Conservation (phyloP, 306 rosid genomes). For the Carpinus viminea region DNA sequence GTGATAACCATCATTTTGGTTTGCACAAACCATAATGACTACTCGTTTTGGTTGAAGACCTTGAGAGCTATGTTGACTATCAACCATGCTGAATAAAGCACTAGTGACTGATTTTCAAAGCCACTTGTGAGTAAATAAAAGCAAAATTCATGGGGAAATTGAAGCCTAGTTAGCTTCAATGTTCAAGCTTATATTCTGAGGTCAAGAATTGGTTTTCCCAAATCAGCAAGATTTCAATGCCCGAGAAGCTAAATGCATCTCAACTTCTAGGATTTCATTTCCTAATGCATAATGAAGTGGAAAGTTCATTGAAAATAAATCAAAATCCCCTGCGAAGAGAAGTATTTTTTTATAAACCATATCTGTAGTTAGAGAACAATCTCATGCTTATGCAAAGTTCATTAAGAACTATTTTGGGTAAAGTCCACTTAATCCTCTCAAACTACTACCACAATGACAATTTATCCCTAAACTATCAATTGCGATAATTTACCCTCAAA, state of each 20-base stretch:
- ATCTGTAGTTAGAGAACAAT: not conserved
- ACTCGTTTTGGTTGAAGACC: constrained; percentile 13
- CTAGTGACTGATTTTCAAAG: not conserved
- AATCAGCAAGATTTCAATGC: not conserved
- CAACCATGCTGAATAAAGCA: not conserved
- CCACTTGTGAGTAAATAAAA: not conserved
- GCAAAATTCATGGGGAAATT: not conserved
- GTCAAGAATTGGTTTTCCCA: constrained; percentile 7
- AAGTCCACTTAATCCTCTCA: too few species aligned
- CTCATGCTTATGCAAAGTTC: not conserved
- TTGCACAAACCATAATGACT: constrained; percentile 5
- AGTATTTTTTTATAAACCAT: not conserved
- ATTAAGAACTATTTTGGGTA: too few species aligned
- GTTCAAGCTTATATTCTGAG: not conserved
- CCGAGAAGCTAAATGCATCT: not conserved
- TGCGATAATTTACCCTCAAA: too few species aligned
- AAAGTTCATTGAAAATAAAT: not conserved
- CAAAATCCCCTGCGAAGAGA: not conserved
- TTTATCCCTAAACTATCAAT: too few species aligned
- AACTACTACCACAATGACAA: too few species aligned
- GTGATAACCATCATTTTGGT: constrained; percentile 1
- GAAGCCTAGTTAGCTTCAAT: not conserved
- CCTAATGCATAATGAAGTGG: not conserved
- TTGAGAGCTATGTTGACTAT: not conserved
- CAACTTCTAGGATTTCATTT: not conserved